Conservation (phyloP, 148 eudicot genomes). For the Persicaria tinctoria region DNA sequence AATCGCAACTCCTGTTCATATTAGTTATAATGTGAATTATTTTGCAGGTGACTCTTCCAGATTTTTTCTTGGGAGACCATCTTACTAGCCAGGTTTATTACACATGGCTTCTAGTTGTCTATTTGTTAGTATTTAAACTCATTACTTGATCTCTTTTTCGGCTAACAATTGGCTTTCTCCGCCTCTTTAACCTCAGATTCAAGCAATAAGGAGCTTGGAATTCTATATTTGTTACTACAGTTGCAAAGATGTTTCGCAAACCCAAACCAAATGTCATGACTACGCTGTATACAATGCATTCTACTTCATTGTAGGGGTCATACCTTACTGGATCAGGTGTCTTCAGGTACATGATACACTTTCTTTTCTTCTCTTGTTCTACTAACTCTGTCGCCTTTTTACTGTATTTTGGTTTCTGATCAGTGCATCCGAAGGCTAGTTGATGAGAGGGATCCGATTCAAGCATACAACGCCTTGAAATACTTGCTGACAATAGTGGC, state of each 20-base stretch:
- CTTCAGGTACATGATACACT: constrained; percentile 46
- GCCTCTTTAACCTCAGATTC: constrained; percentile 22
- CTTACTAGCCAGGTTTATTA: constrained; percentile 46
- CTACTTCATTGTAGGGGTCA: constrained; percentile 54
- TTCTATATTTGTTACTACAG: constrained; percentile 50
- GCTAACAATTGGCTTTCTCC: neutral
- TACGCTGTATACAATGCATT: constrained; percentile 48
- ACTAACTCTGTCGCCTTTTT: neutral
- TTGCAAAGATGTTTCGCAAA: constrained; percentile 24
- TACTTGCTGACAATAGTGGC: constrained; percentile 26
- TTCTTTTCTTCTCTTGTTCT: neutral
- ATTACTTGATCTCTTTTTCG: neutral
- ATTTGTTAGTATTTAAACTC: neutral
- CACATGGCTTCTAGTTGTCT: neutral
- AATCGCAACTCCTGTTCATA: constrained; percentile 19
- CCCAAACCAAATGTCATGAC: constrained; percentile 38
- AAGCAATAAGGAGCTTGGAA: constrained; percentile 42
- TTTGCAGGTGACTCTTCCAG: constrained; percentile 47
- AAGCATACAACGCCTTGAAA: constrained; percentile 52
- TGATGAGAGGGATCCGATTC: constrained; percentile 44
- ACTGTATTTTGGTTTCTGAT: neutral
- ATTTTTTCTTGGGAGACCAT: constrained; percentile 60
- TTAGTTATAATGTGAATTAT: neutral
- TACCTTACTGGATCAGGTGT: constrained; percentile 79
- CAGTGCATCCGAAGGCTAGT: constrained; percentile 71